phyloP scores from a whole-genome alignment of 192 early-diverging fungal species.

The Diversispora epigaea region DNA sequence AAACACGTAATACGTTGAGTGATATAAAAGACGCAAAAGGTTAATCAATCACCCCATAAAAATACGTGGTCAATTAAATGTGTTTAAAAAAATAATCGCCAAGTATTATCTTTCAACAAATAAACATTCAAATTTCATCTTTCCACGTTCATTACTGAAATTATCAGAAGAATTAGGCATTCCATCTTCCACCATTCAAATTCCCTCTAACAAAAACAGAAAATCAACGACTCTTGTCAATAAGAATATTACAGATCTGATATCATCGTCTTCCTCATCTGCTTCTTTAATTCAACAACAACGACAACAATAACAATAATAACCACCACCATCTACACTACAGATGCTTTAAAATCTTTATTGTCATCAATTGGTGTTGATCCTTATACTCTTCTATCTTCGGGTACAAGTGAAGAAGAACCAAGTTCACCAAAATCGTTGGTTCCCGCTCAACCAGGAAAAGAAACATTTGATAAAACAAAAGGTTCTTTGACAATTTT shows the following conservation, averaged over 20 bases:
- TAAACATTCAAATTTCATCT: too few species aligned
- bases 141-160: too few species aligned
- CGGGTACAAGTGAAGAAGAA: constrained; percentile 28
- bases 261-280: neutral
- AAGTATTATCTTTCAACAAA: too few species aligned
- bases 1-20: too few species aligned
- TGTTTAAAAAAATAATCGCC: too few species aligned
- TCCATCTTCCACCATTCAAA: too few species aligned
- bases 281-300: neutral
- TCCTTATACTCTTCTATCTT: constrained; percentile 35
- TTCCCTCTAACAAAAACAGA: constrained; percentile 45
- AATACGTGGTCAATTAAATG: too few species aligned
- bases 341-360: too few species aligned
- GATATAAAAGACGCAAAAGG: too few species aligned
- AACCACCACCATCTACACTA: too few species aligned
- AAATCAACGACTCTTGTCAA: neutral
- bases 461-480: neutral
- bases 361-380: neutral
- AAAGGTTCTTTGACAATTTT: neutral
- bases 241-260: constrained; percentile 18
- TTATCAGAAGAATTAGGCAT: too few species aligned
- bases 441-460: neutral
- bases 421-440: neutral
- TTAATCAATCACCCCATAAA: too few species aligned
- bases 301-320: neutral